A percentile compares a stretch with the other conserved stretches of the same genome.
Evolutionary conservation across 345 rosid species (phyloP).

Genomic region (Rhizophora apiculata): DNA sequence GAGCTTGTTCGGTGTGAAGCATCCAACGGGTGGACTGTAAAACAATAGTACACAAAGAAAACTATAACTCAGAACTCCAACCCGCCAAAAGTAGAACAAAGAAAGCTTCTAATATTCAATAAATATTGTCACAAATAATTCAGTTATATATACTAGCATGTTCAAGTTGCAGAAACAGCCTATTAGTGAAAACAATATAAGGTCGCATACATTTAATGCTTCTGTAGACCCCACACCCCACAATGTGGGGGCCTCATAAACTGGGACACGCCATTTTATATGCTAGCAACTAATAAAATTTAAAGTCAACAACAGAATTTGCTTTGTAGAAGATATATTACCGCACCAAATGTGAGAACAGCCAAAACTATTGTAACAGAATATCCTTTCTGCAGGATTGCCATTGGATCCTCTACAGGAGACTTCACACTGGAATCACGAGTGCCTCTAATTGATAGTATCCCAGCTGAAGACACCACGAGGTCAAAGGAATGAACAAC

Average conservation of each 20-base stretch:
- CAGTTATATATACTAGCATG: neutral
- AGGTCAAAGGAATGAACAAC: conserved; percentile 98
- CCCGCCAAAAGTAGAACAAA: conserved; percentile 6
- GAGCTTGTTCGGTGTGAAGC: conserved; percentile 96
- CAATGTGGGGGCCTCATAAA: too few relatives aligned
- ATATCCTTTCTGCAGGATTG: conserved; percentile 96
- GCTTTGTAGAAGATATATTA: conserved; percentile 38
- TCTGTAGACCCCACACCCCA: too few relatives aligned
- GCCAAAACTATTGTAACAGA: conserved; percentile 82
- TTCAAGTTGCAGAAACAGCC: too few relatives aligned
- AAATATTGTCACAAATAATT: conserved; percentile 3
- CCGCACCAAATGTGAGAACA: conserved; percentile 80
- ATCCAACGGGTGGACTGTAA: conserved; percentile 95
- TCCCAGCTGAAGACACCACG: conserved; percentile 84
- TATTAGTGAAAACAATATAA: too few relatives aligned
- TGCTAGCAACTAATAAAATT: too few relatives aligned
- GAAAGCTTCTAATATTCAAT: neutral
- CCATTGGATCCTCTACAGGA: conserved; percentile 90
- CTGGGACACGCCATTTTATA: too few relatives aligned
- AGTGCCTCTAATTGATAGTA: conserved; percentile 80
- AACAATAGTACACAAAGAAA: conserved; percentile 21
- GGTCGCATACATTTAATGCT: too few relatives aligned
- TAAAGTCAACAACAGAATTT: neutral
- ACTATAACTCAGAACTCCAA: conserved; percentile 11
- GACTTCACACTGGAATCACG: conserved; percentile 73